Evolutionary conservation across 2,329 filamentous ascomycete species (phyloP), one percentile per base, ranked within the genome.

Genomic region (Cercospora brassicicola): DNA sequence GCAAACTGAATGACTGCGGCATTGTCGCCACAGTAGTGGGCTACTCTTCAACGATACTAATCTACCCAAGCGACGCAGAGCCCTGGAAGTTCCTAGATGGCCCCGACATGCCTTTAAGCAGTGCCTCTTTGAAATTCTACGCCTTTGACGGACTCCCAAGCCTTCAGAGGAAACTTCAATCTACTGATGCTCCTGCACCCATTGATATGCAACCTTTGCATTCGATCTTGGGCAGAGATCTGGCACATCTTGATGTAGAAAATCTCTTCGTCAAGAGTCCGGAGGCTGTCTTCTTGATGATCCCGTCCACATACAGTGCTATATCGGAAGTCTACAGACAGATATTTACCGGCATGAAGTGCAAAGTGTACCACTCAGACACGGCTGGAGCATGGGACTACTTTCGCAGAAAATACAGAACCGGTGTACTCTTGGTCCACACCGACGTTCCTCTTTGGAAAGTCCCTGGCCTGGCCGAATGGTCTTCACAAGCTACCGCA

Each of bases 381-480:
- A 68, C 63, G 1, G 45, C 68, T n/a, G 73, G 71, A 20, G 70
- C 73, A 1, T 78, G 76, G 76, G 62, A 70, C 4, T 72, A 74
- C 36, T 77, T 77, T 59, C 67, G 69, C 18, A 64, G 51, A 20
- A 69, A 64, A 20, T 62, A 53, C 36, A 55, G 64, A 10, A 33
- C 31, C 2, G 65, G 64, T 36, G 42, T 73, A 4, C 75, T 81
- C 56, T 63, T 69, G 73, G 75, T 74, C 67, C 74, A 76, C 39
- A 66, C 79, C 2, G 76, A 78, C 10, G 76, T 79, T 36, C 75
- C 75, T 2, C 76, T 78, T 18, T 76, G 73, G 53, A 67, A 75
- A 13, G 71, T 82, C 0, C 76, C 78, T 5, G 71, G 71, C 0
- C 75, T 82, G 23, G 74, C 78, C 13, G 56, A 76, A 5, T 53